Evolutionary conservation across 169 alveolate genomes (phyloP).

Genomic region (Babesia gibsoni): DNA sequence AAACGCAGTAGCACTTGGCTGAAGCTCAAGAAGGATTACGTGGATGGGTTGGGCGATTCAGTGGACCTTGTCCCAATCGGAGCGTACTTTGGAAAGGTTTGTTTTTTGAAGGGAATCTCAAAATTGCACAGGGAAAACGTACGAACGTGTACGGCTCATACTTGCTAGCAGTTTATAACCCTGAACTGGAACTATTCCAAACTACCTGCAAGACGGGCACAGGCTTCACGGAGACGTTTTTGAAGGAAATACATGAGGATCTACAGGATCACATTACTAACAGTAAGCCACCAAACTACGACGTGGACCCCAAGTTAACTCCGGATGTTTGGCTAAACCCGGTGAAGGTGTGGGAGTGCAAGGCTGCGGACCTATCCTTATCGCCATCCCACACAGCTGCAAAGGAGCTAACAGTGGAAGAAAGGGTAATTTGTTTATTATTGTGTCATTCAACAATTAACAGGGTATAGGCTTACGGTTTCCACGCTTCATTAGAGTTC

Average conservation of each 20-base stretch:
- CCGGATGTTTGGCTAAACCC: conserved; percentile 89
- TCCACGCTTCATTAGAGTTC: conserved; percentile 93
- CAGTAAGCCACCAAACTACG: conserved; percentile 65
- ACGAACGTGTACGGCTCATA: conserved; percentile 94
- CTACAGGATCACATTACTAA: conserved; percentile 82
- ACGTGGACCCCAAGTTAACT: conserved; percentile 72
- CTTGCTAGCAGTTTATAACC: conserved; percentile 93
- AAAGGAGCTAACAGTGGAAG: conserved; percentile 75
- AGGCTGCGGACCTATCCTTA: conserved; percentile 95
- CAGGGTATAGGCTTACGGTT: conserved; percentile 97
- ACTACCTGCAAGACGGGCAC: conserved; percentile 95
- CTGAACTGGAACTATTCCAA: conserved; percentile 91
- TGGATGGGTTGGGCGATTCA: conserved; percentile 95
- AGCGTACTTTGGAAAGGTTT: conserved; percentile 89
- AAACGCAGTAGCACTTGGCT: conserved; percentile 98
- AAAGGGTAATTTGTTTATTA: conserved; percentile 32
- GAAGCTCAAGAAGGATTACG: conserved; percentile 96
- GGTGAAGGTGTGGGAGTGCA: conserved; percentile 94
- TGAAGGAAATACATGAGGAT: conserved; percentile 77
- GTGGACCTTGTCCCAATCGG: conserved; percentile 98
- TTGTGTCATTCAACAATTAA: conserved; percentile 25
- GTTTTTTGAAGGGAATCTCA: background rate
- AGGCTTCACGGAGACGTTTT: conserved; percentile 92
- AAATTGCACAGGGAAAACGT: conserved; percentile 82
- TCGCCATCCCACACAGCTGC: conserved; percentile 97